Conservation (phyloP, 2,329 filamentous ascomycete genomes). For the Pseudocercospora vitis region DNA sequence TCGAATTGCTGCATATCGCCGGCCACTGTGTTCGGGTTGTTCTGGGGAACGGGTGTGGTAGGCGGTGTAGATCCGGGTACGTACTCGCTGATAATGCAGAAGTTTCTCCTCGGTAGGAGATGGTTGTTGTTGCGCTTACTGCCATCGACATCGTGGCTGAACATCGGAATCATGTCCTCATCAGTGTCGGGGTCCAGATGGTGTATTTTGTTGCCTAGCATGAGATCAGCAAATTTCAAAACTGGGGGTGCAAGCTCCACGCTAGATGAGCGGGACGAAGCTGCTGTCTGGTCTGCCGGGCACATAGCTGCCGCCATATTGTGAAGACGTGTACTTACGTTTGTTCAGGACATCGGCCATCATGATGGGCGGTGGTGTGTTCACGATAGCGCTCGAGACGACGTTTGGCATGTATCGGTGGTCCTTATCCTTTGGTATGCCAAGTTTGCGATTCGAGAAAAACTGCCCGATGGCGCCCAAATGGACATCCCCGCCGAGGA, state of each 20-base stretch:
- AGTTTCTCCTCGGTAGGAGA: conserved; percentile 86
- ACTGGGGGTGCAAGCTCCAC: too few species aligned
- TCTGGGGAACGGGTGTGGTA: conserved; percentile 57
- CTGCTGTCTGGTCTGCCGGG: too few species aligned
- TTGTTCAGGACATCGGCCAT: conserved; percentile 91
- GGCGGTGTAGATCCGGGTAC: conserved; percentile 74
- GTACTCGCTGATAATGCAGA: conserved; percentile 89
- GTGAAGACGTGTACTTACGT: too few species aligned
- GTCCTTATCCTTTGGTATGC: conserved; percentile 78
- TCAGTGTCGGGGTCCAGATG: conserved; percentile 72
- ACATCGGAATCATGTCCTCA: conserved; percentile 94
- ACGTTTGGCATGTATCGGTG: conserved; percentile 97
- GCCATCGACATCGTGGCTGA: conserved; percentile 83
- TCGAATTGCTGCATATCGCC: conserved; percentile 18
- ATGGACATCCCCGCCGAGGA: conserved; percentile 92
- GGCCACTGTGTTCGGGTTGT: conserved; percentile 8
- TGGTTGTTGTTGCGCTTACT: conserved; percentile 88
- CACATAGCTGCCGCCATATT: too few species aligned
- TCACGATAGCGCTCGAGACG: conserved; percentile 90
- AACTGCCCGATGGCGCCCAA: conserved; percentile 91
- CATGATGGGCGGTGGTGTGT: conserved; percentile 82
- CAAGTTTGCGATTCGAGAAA: conserved; percentile 83
- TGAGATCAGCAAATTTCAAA: too few species aligned
- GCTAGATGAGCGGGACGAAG: too few species aligned
- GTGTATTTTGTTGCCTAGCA: conserved; percentile 77